These are phyloP conservation scores for Stygiomarasmius scandens DNA, from an alignment of 1,284 basidiomycete genomes.

Conservation along the genomic window DNA sequence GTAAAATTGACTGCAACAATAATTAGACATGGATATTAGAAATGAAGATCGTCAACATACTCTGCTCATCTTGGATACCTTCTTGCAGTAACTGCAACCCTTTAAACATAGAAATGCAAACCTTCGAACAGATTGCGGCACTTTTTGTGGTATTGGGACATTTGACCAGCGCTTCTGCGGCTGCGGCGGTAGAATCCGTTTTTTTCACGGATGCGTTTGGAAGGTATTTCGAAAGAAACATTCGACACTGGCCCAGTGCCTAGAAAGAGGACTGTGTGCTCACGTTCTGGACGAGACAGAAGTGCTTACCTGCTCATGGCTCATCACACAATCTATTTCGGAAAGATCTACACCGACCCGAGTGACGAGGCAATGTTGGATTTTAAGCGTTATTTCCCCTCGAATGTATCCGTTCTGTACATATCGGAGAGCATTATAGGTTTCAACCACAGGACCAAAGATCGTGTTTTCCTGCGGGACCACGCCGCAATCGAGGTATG, in stretches of 20 bases:
- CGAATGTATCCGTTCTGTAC: slow-evolving; percentile 52
- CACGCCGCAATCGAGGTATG: slow-evolving; percentile 49
- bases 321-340: slow-evolving; percentile 59
- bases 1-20: slow-evolving; percentile 58
- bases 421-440: slow-evolving; percentile 63
- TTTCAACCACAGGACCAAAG: slow-evolving; percentile 73
- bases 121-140: slow-evolving; percentile 74
- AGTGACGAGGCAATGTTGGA: slow-evolving; percentile 72
- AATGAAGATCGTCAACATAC: slow-evolving; percentile 38
- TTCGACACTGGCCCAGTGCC: slow-evolving; percentile 78
- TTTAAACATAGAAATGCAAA: slow-evolving; percentile 59
- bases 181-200: slow-evolving; percentile 69
- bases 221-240: slow-evolving; percentile 55
- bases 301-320: slow-evolving; percentile 71
- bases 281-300: slow-evolving; percentile 8
- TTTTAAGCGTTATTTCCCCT: slow-evolving; percentile 57
- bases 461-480: slow-evolving; percentile 79
- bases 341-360: slow-evolving; percentile 54
- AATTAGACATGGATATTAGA: background rate
- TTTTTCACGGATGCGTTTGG: slow-evolving; percentile 55
- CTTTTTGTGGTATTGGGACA: slow-evolving; percentile 40
- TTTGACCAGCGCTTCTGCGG: slow-evolving; percentile 54
- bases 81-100: slow-evolving; percentile 58
- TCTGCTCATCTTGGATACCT: slow-evolving; percentile 63
- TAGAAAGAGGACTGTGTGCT: slow-evolving; percentile 28